These are phyloP conservation scores for Yamadazyma buinensis DNA, from an alignment of 1,139 yeast genomes.

Conservation along the genomic window DNA sequence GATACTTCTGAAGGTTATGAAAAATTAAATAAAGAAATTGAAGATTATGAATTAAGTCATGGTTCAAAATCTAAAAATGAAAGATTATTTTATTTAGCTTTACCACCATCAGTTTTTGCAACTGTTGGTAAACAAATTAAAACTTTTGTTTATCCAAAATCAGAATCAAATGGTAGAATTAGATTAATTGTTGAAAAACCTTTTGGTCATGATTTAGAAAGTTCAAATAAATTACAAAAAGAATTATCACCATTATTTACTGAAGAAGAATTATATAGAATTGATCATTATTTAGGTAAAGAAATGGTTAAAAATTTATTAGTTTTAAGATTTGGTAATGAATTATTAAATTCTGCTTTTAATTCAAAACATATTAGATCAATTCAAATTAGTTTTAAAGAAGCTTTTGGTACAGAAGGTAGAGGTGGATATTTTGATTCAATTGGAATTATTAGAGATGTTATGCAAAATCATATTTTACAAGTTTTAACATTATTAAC, in stretches of 20 bases:
- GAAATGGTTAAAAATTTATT: slow-evolving; percentile 95
- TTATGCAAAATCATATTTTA: slow-evolving; percentile 94
- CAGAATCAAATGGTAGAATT: slow-evolving; percentile 51
- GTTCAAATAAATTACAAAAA: slow-evolving; percentile 73
- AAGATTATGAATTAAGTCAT: slow-evolving; percentile 51
- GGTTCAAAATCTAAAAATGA: slow-evolving; percentile 47
- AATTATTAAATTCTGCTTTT: slow-evolving; percentile 83
- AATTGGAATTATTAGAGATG: slow-evolving; percentile 95
- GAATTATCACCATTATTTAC: slow-evolving; percentile 79
- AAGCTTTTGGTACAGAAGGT: slow-evolving; percentile 97
- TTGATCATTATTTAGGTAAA: slow-evolving; percentile 96
- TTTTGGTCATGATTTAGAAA: slow-evolving; percentile 85
- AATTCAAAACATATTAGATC: slow-evolving; percentile 71
- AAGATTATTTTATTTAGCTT: slow-evolving; percentile 85
- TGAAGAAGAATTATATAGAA: slow-evolving; percentile 91
- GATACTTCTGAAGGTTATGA: slow-evolving; percentile 74
- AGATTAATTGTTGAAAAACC: slow-evolving; percentile 95
- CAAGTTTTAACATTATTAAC: slow-evolving; percentile 90
- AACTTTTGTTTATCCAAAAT: slow-evolving; percentile 56
- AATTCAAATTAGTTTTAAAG: slow-evolving; percentile 90
- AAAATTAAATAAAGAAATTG: slow-evolving; percentile 51
- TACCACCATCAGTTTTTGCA: slow-evolving; percentile 91
- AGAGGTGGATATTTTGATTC: slow-evolving; percentile 97
- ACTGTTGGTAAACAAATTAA: slow-evolving; percentile 73
- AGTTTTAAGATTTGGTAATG: slow-evolving; percentile 86